Base-by-base conservation (phyloP, 441 rosid species). In the Populus hybrid region DNA sequence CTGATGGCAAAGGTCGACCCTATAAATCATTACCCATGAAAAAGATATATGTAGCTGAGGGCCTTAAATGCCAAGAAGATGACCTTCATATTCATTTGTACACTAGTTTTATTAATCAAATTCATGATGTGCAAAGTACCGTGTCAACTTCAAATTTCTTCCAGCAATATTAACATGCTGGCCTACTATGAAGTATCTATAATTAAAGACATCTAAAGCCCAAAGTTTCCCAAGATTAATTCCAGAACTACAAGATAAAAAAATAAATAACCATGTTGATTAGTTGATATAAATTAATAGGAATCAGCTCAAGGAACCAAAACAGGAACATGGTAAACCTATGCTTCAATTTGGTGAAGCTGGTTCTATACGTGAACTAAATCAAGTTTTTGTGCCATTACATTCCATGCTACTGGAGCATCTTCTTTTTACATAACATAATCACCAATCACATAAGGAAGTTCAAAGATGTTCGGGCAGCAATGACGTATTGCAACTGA, bases 1-100 rank as follows among this genome's bases (percentile, higher is more conserved):
- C 84, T 93, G 94, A 88, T 90, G 97, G 89, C 94, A 92, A 84
- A 93, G 94, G 84, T 93, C 97, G 82, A 88, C 83, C 95, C 95
- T 91, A 75, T 38, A 68, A 73, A 73, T 78, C 57, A 40, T 76
- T 64, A 35, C 23, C 74, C 74, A 65, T 63, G 18, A 61, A 69
- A 61, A 73, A 69, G 2, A 38, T 32, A 14, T 70, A 73, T 24
- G 61, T 53, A 57, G 68, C 35, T 63, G 36, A 34, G 36, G 36
- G 36, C 36, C 36, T 34, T 14, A 70, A 21, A 40, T 36, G 42
- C 57, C 9, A 67, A 67, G 70, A 67, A 67, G 40, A 67, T 67
- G 34, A 23, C 28, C 6, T 21, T 63, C 70, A 24, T 21, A 67
- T 67, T 0, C 70, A 63, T 63, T 63, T 23, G 66, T 9, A 63